These are phyloP conservation scores for Trypanosoma vivax DNA, from an alignment of 208 protist species.

Conservation along the genomic window DNA sequence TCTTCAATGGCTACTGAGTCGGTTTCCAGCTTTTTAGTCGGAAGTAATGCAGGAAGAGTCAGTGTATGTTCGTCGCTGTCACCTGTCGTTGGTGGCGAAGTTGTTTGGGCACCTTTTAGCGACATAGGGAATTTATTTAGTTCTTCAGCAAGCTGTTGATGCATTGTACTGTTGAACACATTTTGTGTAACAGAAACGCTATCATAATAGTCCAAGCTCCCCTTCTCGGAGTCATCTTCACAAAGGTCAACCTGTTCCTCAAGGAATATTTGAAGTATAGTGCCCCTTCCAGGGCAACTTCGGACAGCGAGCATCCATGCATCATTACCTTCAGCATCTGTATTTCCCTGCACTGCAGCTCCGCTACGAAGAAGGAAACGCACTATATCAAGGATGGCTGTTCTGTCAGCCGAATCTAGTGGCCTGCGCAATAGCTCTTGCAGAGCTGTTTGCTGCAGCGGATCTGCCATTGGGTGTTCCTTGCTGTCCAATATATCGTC, in stretches of 20 bases:
- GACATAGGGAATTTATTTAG: too few relatives aligned
- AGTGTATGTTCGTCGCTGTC: too few relatives aligned
- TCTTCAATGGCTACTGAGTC: too few relatives aligned
- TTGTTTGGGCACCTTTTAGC: too few relatives aligned
- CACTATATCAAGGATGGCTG: conserved; percentile 2
- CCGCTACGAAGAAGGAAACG: conserved; percentile 42
- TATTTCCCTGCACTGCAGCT: conserved; percentile 46
- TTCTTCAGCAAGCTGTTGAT: too few relatives aligned
- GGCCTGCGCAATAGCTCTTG: conserved; percentile 41
- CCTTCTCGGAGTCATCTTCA: neutral
- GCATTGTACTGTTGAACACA: too few relatives aligned
- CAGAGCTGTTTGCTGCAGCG: conserved; percentile 45
- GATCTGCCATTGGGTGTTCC: conserved; percentile 46
- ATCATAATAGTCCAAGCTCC: too few relatives aligned
- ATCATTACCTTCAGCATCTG: conserved; percentile 56
- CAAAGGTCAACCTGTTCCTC: conserved; percentile 12
- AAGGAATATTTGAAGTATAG: conserved; percentile 16
- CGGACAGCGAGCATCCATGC: conserved; percentile 61
- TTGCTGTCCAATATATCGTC: conserved; percentile 34
- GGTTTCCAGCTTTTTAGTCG: too few relatives aligned
- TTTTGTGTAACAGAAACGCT: too few relatives aligned
- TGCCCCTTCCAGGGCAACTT: conserved; percentile 15
- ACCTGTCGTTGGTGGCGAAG: too few relatives aligned
- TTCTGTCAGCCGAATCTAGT: conserved; percentile 1
- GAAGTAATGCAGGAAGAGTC: too few relatives aligned